phyloP scores from a whole-genome alignment of 345 rosid genomes.

The Eucalyptus virginea region DNA sequence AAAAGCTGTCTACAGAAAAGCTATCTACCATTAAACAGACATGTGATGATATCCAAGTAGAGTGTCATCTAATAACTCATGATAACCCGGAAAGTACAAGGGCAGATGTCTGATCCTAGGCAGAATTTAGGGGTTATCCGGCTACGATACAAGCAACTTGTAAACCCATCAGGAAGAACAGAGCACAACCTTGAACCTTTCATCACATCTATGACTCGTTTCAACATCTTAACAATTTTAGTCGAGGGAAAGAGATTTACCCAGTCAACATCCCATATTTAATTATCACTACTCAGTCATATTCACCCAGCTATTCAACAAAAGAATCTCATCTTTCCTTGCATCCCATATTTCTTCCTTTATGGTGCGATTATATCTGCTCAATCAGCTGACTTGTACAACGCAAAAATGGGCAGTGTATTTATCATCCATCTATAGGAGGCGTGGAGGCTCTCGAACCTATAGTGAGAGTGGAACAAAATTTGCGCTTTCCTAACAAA shows the following conservation, averaged over 20 bases:
- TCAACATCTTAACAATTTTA: not conserved
- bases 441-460: not conserved
- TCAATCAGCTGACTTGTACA: not conserved
- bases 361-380: not conserved
- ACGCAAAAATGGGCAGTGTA: not conserved
- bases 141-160: not conserved
- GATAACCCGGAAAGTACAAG: not conserved
- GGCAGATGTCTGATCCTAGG: not conserved
- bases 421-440: not conserved
- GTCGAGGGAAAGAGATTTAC: not conserved
- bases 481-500: not conserved
- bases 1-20: not conserved
- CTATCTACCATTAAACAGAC: not conserved
- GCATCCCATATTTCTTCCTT: not conserved
- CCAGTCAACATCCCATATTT: not conserved
- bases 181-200: not conserved
- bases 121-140: not conserved
- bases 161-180: not conserved
- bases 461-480: not conserved
- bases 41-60: not conserved
- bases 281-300: not conserved
- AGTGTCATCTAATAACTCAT: not conserved
- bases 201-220: not conserved
- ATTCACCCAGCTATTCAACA: not conserved
- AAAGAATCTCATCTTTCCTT: not conserved